Conservation (phyloP, 1,284 basidiomycete genomes). For the Cryptococcus deneoformans region DNA sequence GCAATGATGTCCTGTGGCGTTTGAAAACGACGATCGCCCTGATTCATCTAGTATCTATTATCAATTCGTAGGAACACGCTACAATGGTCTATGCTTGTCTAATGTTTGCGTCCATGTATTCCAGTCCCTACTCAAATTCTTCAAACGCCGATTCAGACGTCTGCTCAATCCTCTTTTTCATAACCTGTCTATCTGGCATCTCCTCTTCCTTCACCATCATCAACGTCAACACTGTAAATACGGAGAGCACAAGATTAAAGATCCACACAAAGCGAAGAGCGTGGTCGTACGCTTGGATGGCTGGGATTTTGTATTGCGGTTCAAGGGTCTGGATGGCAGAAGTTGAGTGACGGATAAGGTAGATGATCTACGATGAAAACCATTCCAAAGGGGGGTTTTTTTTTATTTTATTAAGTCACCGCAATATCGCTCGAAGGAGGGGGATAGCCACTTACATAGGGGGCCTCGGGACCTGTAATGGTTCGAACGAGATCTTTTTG, state of each 20-base stretch:
- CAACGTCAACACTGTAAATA: conserved; percentile 24
- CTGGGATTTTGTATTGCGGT: conserved; percentile 59
- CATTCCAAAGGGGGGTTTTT: too few species aligned
- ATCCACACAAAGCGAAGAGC: conserved; percentile 83
- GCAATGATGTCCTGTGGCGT: too few species aligned
- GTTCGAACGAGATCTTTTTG: conserved; percentile 63
- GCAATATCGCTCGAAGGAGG: too few species aligned
- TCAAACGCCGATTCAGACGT: background rate
- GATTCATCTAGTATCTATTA: too few species aligned
- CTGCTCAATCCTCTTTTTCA: background rate
- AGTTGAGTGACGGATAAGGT: conserved; percentile 69
- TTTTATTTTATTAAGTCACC: too few species aligned
- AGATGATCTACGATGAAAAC: conserved; percentile 43
- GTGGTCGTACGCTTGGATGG: conserved; percentile 75
- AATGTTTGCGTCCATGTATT: too few species aligned
- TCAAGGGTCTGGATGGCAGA: conserved; percentile 70
- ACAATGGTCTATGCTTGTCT: too few species aligned
- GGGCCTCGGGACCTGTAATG: conserved; percentile 67
- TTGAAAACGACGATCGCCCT: too few species aligned
- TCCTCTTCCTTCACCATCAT: conserved; percentile 30
- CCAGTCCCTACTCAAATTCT: background rate
- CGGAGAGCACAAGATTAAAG: conserved; percentile 58
- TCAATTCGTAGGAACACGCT: too few species aligned
- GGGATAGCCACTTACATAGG: conserved; percentile 56
- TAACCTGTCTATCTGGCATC: conserved; percentile 18